Evolutionary conservation across 352 stramenopile species (phyloP).

Genomic region (Aphanomyces stellatus): DNA sequence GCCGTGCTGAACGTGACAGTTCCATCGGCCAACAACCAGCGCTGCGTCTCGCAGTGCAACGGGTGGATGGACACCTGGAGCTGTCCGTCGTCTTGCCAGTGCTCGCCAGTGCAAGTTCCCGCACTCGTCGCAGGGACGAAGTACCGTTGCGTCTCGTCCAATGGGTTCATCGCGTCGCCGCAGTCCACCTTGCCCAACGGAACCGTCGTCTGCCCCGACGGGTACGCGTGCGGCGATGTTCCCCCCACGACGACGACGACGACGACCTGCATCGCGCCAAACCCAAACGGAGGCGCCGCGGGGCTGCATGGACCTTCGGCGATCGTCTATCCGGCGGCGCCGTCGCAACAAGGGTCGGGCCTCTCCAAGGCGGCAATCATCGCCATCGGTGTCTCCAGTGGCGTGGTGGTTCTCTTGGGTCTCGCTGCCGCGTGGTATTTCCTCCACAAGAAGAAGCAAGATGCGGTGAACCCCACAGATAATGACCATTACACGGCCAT

Average conservation of each 20-base stretch:
- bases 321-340: no score
- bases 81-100: slow-evolving; percentile 3
- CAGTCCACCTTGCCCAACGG: neutral
- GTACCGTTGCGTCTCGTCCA: neutral
- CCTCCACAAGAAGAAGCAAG: no score
- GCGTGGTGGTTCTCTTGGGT: no score
- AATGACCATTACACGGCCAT: no score
- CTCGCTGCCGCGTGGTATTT: no score
- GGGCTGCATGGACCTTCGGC: no score
- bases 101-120: neutral
- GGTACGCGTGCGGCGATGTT: neutral
- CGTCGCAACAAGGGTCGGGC: no score
- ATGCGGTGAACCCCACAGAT: no score
- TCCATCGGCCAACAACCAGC: neutral
- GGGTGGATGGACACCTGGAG: neutral
- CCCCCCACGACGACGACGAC: neutral
- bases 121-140: neutral
- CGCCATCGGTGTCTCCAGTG: no score
- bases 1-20: neutral
- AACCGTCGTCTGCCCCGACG: neutral
- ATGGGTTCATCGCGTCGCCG: neutral
- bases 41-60: slow-evolving; percentile 4
- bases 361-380: no score
- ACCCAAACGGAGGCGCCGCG: neutral
- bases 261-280: neutral